Evolutionary conservation across 192 early-diverging fungal species (phyloP).

Genomic region (Backusella liffmaniae): DNA sequence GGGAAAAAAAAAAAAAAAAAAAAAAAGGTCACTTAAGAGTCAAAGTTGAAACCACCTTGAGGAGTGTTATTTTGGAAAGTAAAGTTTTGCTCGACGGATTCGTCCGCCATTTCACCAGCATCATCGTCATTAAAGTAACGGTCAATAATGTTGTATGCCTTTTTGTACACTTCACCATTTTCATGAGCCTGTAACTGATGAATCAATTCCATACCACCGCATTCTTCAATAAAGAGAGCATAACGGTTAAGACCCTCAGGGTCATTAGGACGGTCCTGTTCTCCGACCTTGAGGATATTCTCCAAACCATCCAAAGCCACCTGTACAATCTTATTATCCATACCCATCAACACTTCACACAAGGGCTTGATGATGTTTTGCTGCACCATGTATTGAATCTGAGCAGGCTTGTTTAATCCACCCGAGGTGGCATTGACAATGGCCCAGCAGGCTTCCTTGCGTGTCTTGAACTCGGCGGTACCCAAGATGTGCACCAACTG

Average conservation of each 20-base stretch:
- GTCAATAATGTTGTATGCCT: slow-evolving; percentile 50
- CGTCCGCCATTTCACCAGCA: slow-evolving; percentile 45
- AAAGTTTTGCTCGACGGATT: slow-evolving; percentile 37
- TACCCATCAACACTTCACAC: slow-evolving; percentile 44
- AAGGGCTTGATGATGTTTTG: slow-evolving; percentile 49
- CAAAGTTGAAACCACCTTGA: slow-evolving; percentile 77
- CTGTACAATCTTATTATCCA: slow-evolving; percentile 43
- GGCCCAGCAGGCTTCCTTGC: slow-evolving; percentile 55
- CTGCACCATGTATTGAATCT: slow-evolving; percentile 43
- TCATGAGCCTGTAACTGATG: slow-evolving; percentile 47
- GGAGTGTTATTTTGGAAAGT: slow-evolving; percentile 67
- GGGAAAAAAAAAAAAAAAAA: neutral
- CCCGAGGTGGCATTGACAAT: slow-evolving; percentile 45
- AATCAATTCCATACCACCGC: slow-evolving; percentile 48
- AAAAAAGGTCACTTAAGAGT: slow-evolving; percentile 4
- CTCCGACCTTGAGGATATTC: slow-evolving; percentile 48
- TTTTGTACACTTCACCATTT: slow-evolving; percentile 47
- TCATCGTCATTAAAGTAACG: slow-evolving; percentile 47
- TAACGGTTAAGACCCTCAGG: slow-evolving; percentile 38
- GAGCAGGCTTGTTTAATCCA: slow-evolving; percentile 36
- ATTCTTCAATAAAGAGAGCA: slow-evolving; percentile 47
- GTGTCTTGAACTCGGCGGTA: slow-evolving; percentile 42
- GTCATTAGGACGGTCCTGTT: slow-evolving; percentile 24
- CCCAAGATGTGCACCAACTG: slow-evolving; percentile 37
- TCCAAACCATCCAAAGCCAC: slow-evolving; percentile 48